Evolutionary conservation across 345 rosid genomes (phyloP).

Genomic region (Eutrema japonicum): DNA sequence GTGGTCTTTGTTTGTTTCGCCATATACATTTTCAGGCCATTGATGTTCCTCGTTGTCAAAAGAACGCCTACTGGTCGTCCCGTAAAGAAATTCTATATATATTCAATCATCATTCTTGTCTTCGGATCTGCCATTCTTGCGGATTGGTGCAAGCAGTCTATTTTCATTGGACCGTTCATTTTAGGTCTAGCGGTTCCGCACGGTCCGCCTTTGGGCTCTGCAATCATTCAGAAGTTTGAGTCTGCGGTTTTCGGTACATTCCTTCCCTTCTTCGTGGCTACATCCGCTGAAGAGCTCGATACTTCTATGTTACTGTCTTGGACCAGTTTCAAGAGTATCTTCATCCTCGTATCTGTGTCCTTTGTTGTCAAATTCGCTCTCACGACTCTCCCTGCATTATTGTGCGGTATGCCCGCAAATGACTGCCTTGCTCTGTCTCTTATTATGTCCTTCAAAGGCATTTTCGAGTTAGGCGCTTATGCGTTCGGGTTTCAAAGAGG

Average conservation of each 20-base stretch:
- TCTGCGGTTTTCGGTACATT: conserved; percentile 37
- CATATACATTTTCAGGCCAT: conserved; percentile 37
- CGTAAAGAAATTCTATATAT: conserved; percentile 36
- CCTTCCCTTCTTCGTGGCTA: conserved; percentile 39
- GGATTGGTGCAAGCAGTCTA: conserved; percentile 31
- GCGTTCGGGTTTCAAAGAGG: conserved; percentile 23
- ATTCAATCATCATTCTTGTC: conserved; percentile 40
- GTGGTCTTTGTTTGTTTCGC: conserved; percentile 28
- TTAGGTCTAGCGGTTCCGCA: conserved; percentile 51
- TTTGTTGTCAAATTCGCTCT: conserved; percentile 41
- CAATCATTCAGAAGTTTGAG: conserved; percentile 49
- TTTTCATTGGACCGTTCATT: conserved; percentile 47
- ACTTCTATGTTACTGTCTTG: background rate
- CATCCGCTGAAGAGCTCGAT: conserved; percentile 23
- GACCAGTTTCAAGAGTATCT: conserved; percentile 10
- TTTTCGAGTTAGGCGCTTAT: conserved; percentile 45
- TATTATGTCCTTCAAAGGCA: conserved; percentile 53
- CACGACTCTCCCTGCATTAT: conserved; percentile 43
- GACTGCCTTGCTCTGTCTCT: conserved; percentile 55
- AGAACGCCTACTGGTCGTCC: conserved; percentile 49
- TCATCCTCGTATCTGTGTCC: conserved; percentile 5
- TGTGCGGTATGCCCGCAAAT: conserved; percentile 46
- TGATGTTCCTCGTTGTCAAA: conserved; percentile 38
- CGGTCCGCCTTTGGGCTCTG: conserved; percentile 58
- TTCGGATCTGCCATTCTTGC: conserved; percentile 32